Evolutionary conservation across 1,284 basidiomycete species (phyloP).

Genomic region (Rhodotorula sp.): DNA sequence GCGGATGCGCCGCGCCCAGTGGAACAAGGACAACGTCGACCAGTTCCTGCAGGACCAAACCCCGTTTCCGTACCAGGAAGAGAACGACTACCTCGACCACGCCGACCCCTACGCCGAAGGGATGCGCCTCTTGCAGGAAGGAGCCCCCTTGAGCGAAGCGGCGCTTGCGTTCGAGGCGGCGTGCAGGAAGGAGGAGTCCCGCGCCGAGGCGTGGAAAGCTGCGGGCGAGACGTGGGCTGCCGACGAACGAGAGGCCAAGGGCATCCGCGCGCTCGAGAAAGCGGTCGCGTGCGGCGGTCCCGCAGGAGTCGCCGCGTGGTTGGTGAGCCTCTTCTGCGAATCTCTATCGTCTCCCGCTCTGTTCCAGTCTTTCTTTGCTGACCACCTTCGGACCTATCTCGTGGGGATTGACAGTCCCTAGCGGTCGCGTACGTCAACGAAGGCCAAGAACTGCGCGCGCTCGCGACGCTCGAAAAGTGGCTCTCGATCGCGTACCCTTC

Average conservation of each 20-base stretch:
- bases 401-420: constrained; percentile 63
- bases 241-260: constrained; percentile 72
- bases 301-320: constrained; percentile 66
- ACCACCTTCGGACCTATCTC: background rate
- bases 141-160: constrained; percentile 47
- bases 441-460: constrained; percentile 81
- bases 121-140: constrained; percentile 60
- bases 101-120: constrained; percentile 57
- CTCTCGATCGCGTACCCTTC: constrained; percentile 71
- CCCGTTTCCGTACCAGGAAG: constrained; percentile 42
- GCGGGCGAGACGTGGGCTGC: constrained; percentile 92
- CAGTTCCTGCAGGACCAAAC: constrained; percentile 40
- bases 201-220: constrained; percentile 86
- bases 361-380: background rate
- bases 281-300: constrained; percentile 61
- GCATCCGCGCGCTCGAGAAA: constrained; percentile 60
- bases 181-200: constrained; percentile 46
- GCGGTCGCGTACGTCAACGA: constrained; percentile 98
- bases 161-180: constrained; percentile 59
- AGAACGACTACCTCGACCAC: constrained; percentile 65
- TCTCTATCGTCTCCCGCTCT: background rate
- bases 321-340: constrained; percentile 61
- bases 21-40: constrained; percentile 43
- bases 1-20: constrained; percentile 16
- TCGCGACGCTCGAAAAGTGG: constrained; percentile 85